phyloP scores from a whole-genome alignment of 257 asterid species.

The Primulina eburnea region DNA sequence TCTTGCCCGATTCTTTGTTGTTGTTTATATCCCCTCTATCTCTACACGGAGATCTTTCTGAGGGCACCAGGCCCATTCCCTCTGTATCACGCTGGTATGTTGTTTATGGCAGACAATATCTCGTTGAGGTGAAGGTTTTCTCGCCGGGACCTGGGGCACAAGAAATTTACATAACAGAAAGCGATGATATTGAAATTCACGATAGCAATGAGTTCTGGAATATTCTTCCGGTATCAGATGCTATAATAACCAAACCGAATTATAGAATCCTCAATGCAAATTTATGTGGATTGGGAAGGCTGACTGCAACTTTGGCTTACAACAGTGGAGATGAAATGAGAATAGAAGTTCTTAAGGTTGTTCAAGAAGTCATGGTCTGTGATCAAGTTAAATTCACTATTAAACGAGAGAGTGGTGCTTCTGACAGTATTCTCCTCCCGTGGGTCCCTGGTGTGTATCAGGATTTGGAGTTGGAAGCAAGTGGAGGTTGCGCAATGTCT shows the following conservation, averaged over 20 bases:
- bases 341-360: constrained; percentile 71
- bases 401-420: constrained; percentile 34
- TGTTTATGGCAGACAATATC: constrained; percentile 69
- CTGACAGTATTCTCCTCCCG: constrained; percentile 60
- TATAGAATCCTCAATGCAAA: constrained; percentile 54
- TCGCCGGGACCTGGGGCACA: constrained; percentile 59
- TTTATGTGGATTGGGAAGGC: constrained; percentile 72
- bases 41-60: constrained; percentile 45
- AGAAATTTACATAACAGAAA: constrained; percentile 71
- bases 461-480: constrained; percentile 76
- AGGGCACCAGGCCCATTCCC: constrained; percentile 47
- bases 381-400: constrained; percentile 62
- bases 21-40: constrained; percentile 60
- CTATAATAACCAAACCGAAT: constrained; percentile 30
- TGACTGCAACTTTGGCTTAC: constrained; percentile 68
- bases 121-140: constrained; percentile 63
- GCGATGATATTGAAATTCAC: constrained; percentile 56
- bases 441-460: constrained; percentile 83
- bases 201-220: constrained; percentile 64
- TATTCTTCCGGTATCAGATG: constrained; percentile 57
- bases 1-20: constrained; percentile 66
- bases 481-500: constrained; percentile 84
- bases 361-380: constrained; percentile 92
- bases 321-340: constrained; percentile 43
- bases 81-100: constrained; percentile 76